Percentiles rank a stretch among this genome's conserved stretches.
Conservation (phyloP, 2,329 filamentous ascomycete species). For the Phialemonium atrogriseum region DNA sequence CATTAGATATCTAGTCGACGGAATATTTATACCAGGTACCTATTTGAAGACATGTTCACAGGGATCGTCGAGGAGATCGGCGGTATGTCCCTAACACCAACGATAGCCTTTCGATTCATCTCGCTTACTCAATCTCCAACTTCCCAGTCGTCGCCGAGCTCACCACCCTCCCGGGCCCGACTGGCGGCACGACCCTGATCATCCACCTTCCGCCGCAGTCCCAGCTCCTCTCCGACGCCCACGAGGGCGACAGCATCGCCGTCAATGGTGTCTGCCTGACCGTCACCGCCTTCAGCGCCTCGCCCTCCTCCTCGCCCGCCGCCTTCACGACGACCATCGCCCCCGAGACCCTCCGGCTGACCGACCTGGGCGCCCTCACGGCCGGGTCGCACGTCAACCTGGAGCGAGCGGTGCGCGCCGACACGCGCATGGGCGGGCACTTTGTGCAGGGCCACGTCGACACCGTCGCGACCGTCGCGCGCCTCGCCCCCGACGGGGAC, state of each 20-base stretch:
- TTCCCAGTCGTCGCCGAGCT: conserved; percentile 71
- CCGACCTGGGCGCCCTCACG: conserved; percentile 75
- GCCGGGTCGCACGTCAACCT: conserved; percentile 72
- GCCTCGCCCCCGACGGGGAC: conserved; percentile 75
- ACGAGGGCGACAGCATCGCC: conserved; percentile 87
- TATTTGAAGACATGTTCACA: conserved; percentile 99
- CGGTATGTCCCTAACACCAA: conserved; percentile 47
- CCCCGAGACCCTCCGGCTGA: conserved; percentile 90
- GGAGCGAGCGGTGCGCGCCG: conserved; percentile 82
- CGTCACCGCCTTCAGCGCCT: conserved; percentile 51
- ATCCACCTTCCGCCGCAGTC: conserved; percentile 62
- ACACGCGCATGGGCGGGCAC: conserved; percentile 95
- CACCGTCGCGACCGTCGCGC: conserved; percentile 68
- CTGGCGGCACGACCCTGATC: conserved; percentile 83
- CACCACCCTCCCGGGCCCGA: conserved; percentile 69
- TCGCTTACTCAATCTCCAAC: conserved; percentile 15
- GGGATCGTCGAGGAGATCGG: conserved; percentile 89
- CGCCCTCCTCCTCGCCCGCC: conserved; percentile 16
- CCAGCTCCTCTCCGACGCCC: conserved; percentile 72
- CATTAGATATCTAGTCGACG: too few species aligned
- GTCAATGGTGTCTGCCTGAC: conserved; percentile 96
- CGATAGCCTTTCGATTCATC: conserved; percentile 9
- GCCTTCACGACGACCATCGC: conserved; percentile 89
- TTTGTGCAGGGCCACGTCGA: conserved; percentile 98
- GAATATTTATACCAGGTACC: too few species aligned